A percentile compares a stretch with the other conserved stretches of the same genome.
These are phyloP conservation scores for Trypanosoma scelopori DNA, from an alignment of 208 protist species.

Conservation along the genomic window DNA sequence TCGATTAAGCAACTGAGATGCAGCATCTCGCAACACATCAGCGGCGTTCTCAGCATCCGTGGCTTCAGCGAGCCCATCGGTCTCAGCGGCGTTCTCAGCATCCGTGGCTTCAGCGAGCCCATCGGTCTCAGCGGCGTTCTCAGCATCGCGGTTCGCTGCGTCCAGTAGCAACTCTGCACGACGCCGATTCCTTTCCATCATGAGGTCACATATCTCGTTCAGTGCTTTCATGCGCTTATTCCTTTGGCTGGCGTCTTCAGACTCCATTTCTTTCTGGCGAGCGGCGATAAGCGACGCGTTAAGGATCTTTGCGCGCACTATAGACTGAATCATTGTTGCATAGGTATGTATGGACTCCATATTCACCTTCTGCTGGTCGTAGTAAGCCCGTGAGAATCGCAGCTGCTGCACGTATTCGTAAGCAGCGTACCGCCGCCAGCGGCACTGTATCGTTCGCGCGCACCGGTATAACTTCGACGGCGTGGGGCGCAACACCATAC, in stretches of 20 bases:
- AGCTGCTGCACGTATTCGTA: conserved; percentile 33
- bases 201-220: conserved; percentile 1
- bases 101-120: neutral
- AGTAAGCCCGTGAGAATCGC: conserved; percentile 34
- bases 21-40: neutral
- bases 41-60: neutral
- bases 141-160: neutral
- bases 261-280: conserved; percentile 13
- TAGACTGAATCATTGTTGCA: conserved; percentile 52
- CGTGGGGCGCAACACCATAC: conserved; percentile 9
- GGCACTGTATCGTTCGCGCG: conserved; percentile 45
- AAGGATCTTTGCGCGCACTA: conserved; percentile 31
- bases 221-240: conserved; percentile 11
- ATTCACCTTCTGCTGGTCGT: conserved; percentile 32
- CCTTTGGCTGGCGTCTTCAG: conserved; percentile 10
- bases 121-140: neutral
- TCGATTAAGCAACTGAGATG: conserved; percentile 15
- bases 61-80: neutral
- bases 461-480: conserved; percentile 14
- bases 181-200: conserved; percentile 1
- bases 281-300: conserved; percentile 23
- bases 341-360: conserved; percentile 50
- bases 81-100: neutral
- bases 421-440: conserved; percentile 44
- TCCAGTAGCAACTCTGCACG: neutral